Evolutionary conservation across 192 early-diverging fungal genomes (phyloP).

Genomic region (Coemansia asiatica): DNA sequence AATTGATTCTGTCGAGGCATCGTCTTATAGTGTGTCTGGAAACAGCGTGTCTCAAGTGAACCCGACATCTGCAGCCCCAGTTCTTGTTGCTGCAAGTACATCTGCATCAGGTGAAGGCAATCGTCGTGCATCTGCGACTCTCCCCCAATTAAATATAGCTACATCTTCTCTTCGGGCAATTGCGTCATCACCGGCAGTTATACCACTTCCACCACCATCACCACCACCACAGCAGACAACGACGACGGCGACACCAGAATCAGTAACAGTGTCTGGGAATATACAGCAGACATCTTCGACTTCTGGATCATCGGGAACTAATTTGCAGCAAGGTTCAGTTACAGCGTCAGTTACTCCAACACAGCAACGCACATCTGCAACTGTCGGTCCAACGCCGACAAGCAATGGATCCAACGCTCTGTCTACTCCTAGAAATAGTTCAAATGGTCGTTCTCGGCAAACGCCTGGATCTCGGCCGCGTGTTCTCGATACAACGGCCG

Average conservation of each 20-base stretch:
- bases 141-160: neutral
- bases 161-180: neutral
- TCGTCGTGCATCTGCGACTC: neutral
- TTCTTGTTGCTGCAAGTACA: neutral
- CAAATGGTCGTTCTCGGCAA: no score
- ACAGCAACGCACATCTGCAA: neutral
- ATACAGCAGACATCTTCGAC: neutral
- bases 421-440: neutral
- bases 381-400: neutral
- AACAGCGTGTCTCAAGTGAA: neutral
- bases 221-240: neutral
- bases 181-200: neutral
- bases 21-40: neutral
- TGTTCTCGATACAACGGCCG: neutral
- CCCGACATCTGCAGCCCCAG: neutral
- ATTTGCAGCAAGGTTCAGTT: no score
- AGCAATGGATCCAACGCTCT: neutral
- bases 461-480: neutral
- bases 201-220: neutral
- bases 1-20: constrained; percentile 7
- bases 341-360: neutral
- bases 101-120: constrained; percentile 5
- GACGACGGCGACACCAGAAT: neutral
- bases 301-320: neutral
- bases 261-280: neutral